Evolutionary conservation across 306 rosid genomes (phyloP).

Genomic region (Astragalus glycyphyllos): DNA sequence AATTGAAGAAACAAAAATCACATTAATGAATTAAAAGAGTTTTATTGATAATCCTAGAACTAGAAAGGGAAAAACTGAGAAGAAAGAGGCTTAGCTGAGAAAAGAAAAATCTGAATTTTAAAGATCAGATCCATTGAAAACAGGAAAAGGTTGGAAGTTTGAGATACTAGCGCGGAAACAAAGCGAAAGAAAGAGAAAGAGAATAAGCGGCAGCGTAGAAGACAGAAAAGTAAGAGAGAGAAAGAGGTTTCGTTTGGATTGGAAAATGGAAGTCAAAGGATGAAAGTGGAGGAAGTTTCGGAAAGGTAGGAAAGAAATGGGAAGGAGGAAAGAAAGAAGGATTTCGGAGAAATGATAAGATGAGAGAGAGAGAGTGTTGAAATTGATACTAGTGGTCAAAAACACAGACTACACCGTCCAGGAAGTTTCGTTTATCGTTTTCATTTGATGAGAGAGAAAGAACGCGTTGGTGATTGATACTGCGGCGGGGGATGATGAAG

Average conservation of each 20-base stretch:
- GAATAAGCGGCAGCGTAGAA: not conserved
- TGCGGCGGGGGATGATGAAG: slow-evolving; percentile 53
- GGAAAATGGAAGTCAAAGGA: slow-evolving; percentile 30
- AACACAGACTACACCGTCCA: slow-evolving; percentile 13
- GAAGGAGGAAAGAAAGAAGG: not conserved
- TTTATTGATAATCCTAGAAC: not conserved
- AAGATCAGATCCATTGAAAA: slow-evolving; percentile 40
- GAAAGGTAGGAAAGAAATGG: not conserved
- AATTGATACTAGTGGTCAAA: slow-evolving; percentile 19
- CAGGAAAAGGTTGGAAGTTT: slow-evolving; percentile 30
- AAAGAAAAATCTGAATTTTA: not conserved
- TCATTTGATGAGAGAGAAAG: slow-evolving; percentile 41
- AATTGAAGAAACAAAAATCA: slow-evolving; percentile 28
- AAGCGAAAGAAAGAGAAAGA: not conserved
- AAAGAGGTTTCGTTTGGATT: not conserved
- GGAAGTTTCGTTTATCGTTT: slow-evolving; percentile 64
- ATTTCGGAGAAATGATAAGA: not conserved
- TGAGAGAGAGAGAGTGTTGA: slow-evolving; percentile 1
- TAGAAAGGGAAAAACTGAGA: not conserved
- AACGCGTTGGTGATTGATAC: not conserved
- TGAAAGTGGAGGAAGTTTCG: slow-evolving; percentile 44
- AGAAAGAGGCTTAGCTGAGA: not conserved
- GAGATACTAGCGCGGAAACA: not conserved
- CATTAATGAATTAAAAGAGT: not conserved
- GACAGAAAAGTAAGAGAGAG: not conserved